phyloP scores from a whole-genome alignment of 2,329 filamentous ascomycete genomes.

The Exophiala viscosa region DNA sequence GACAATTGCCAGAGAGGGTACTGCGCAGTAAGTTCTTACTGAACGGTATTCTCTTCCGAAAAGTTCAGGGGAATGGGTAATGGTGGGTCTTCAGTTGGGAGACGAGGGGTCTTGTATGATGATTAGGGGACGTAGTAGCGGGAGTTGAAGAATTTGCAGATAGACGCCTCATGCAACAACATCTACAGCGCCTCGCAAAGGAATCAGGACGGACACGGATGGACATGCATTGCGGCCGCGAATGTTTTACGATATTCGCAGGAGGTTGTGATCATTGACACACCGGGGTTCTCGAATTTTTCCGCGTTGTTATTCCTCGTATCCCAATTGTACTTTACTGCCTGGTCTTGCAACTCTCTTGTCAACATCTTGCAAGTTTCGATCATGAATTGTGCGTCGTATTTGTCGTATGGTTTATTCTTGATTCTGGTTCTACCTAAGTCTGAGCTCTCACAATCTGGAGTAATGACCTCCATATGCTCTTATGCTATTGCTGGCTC shows the following conservation, averaged over 20 bases:
- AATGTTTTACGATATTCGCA: not conserved
- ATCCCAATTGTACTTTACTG: constrained; percentile 49
- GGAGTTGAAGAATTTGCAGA: constrained; percentile 9
- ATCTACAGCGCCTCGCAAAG: not conserved
- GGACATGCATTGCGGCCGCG: constrained; percentile 9
- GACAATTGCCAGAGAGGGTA: constrained; percentile 3
- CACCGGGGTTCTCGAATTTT: constrained; percentile 16
- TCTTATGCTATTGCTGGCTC: too few relatives aligned
- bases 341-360: constrained; percentile 34
- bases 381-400: too few relatives aligned
- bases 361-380: not conserved
- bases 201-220: constrained; percentile 2
- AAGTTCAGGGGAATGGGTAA: constrained; percentile 3
- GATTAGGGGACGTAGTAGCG: not conserved
- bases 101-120: constrained; percentile 6
- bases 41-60: not conserved
- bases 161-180: constrained; percentile 15
- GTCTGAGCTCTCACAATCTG: too few relatives aligned
- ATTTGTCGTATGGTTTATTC: too few relatives aligned
- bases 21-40: constrained; percentile 1
- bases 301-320: constrained; percentile 12
- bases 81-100: constrained; percentile 15
- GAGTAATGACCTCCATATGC: too few relatives aligned
- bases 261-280: constrained; percentile 6
- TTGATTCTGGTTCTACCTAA: too few relatives aligned